Evolutionary conservation across 179 eudicot species (phyloP).

Genomic region (Gypsophila paniculata): DNA sequence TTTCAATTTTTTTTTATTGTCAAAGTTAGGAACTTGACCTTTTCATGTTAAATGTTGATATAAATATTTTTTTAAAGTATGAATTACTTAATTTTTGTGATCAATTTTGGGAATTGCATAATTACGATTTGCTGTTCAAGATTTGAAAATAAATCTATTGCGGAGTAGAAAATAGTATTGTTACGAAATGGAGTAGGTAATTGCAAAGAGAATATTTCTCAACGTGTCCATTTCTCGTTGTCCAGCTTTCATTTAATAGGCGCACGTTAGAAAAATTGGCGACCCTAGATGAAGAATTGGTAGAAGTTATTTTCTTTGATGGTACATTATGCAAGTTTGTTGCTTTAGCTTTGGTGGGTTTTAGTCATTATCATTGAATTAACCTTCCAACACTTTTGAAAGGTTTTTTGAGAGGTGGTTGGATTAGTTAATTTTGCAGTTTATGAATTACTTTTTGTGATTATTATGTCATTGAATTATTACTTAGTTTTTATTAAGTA

Average conservation of each 20-base stretch:
- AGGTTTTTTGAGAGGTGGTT: background rate
- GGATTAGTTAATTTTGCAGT: background rate
- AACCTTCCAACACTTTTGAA: background rate
- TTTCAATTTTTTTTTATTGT: background rate
- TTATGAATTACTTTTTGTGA: background rate
- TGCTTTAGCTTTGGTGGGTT: constrained; percentile 9
- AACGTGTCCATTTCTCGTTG: no score
- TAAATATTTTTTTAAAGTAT: no score
- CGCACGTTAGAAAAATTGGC: no score
- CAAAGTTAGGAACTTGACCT: constrained; percentile 23
- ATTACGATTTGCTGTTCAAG: no score
- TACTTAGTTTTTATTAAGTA: background rate
- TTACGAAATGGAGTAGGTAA: no score
- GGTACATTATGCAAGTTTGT: constrained; percentile 2
- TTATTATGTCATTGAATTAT: background rate
- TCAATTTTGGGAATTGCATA: no score
- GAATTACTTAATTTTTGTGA: no score
- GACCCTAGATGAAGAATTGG: background rate
- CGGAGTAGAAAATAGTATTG: no score
- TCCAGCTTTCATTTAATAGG: no score
- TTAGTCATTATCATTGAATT: constrained; percentile 14
- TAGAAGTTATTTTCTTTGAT: background rate
- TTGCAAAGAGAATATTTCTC: no score
- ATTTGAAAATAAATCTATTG: no score
- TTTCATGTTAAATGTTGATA: constrained; percentile 16